Base-by-base conservation (phyloP, 2,329 filamentous ascomycete genomes). In the Sordariomycetes sp. region DNA sequence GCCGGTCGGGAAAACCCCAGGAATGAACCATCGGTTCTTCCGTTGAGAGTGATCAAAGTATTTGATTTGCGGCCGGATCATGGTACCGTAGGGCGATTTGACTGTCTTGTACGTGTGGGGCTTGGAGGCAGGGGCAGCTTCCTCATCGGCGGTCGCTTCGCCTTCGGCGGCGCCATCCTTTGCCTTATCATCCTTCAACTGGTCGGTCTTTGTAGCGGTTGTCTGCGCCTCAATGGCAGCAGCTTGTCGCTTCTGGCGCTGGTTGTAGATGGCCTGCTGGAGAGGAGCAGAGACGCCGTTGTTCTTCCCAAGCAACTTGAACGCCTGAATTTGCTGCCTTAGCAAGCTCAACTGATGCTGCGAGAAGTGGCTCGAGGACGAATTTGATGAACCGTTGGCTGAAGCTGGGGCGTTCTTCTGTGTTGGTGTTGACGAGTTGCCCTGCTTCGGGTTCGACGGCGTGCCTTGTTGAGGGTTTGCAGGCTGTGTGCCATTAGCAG, bases 221-320 rank as follows among this genome's bases (percentile, higher is more conserved):
- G 52, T 44, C 9, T 67, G 61, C 3, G 65, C 49, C 38, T 72
- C 68, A 4, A 53, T 51, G n/a, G 59, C 59, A 11, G 75, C 66
- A 18, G 78, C 66, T 37, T 61, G 57, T 46, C 81, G 75, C 45
- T 79, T 79, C 44, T 80, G 73, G 32, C 81, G 76, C 38, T 82
- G 78, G 29, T 81, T 71, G 53, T 88, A 94, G 24, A 96, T 79
- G 32, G 83, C 77, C 50, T 90, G 83, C 53, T 94, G 86, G 43
- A 94, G 73, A 41, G 76, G 72, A 20, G 74, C 59, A 1, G 90
- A 86, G 4, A 96, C 76, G 1, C 87, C 82, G 11, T 82, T 70
- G 46, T 94, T 94, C 58, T 92, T 93, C 5, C 85, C 82, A 4
- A 98, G 68, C 44, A 87, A 72, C 59, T 93, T 93, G 61, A 95